Conservation (phyloP, 1,284 basidiomycete species). For the Leucoagaricus sp. region DNA sequence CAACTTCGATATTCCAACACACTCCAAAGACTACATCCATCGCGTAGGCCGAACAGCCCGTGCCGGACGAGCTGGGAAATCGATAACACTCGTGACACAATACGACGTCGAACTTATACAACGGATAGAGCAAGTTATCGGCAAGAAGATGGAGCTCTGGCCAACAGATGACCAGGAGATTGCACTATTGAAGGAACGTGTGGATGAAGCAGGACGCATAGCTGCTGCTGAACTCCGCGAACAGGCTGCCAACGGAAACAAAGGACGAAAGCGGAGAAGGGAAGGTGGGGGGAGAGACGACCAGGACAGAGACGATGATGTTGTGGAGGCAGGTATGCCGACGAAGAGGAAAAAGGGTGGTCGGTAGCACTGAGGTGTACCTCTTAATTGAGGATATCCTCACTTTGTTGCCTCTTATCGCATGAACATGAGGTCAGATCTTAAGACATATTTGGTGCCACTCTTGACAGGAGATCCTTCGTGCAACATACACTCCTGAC, state of each 20-base stretch:
- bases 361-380: constrained; percentile 18
- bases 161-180: constrained; percentile 92
- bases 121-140: constrained; percentile 90
- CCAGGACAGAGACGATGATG: constrained; percentile 85
- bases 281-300: constrained; percentile 60
- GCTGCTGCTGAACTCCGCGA: constrained; percentile 83
- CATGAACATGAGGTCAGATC: constrained; percentile 77
- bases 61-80: constrained; percentile 94
- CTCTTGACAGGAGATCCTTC: constrained; percentile 70
- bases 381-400: neutral
- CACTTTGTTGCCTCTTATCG: constrained; percentile 24
- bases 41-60: constrained; percentile 97
- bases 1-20: constrained; percentile 97
- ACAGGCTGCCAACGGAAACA: constrained; percentile 51
- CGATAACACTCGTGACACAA: constrained; percentile 95
- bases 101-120: constrained; percentile 98
- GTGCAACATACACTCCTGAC: constrained; percentile 75
- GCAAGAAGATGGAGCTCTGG: constrained; percentile 92
- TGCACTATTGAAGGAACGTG: constrained; percentile 85
- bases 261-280: constrained; percentile 58
- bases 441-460: constrained; percentile 77
- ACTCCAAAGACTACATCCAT: constrained; percentile 99
- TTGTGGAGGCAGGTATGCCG: constrained; percentile 81
- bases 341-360: constrained; percentile 48
- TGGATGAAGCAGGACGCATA: constrained; percentile 85